Percentiles rank a stretch among this genome's conserved stretches.
Conservation (phyloP, 2,329 filamentous ascomycete species). For the Orbilia oligospora region DNA sequence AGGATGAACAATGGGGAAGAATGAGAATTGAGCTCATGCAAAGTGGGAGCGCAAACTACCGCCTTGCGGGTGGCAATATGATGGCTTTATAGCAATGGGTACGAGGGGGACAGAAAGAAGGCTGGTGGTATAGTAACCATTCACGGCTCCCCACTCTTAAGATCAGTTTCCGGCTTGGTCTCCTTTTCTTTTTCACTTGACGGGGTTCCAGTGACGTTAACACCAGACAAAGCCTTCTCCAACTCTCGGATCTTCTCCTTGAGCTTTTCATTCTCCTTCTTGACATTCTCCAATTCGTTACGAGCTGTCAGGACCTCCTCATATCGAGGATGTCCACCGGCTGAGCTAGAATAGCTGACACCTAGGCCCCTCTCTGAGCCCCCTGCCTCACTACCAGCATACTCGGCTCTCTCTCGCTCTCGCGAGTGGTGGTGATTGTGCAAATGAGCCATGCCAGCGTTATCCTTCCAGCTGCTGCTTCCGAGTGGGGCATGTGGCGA, state of each 20-base stretch:
- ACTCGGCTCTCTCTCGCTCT: constrained; percentile 57
- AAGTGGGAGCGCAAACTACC: neutral
- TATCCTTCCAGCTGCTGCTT: constrained; percentile 57
- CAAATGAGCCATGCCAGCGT: constrained; percentile 43
- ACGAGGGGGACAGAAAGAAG: neutral
- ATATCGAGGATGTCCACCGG: constrained; percentile 42
- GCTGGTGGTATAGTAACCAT: neutral
- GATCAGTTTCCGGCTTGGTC: constrained; percentile 29
- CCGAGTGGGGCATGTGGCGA: constrained; percentile 45
- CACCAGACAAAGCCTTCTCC: constrained; percentile 68
- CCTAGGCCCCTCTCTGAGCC: constrained; percentile 53
- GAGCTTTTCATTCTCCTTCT: constrained; percentile 76
- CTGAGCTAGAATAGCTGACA: constrained; percentile 47
- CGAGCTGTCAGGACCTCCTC: constrained; percentile 74
- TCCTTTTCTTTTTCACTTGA: constrained; percentile 32
- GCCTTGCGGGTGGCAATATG: neutral
- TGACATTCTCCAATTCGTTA: constrained; percentile 74
- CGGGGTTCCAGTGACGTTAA: constrained; percentile 11
- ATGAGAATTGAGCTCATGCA: neutral
- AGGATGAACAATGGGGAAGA: neutral
- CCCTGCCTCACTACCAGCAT: constrained; percentile 56
- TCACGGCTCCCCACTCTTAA: constrained; percentile 56
- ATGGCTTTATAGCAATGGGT: neutral
- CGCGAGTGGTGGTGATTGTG: constrained; percentile 58
- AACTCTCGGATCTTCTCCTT: constrained; percentile 76